Base-by-base conservation (phyloP, 306 rosid genomes). In the Senna tora region DNA sequence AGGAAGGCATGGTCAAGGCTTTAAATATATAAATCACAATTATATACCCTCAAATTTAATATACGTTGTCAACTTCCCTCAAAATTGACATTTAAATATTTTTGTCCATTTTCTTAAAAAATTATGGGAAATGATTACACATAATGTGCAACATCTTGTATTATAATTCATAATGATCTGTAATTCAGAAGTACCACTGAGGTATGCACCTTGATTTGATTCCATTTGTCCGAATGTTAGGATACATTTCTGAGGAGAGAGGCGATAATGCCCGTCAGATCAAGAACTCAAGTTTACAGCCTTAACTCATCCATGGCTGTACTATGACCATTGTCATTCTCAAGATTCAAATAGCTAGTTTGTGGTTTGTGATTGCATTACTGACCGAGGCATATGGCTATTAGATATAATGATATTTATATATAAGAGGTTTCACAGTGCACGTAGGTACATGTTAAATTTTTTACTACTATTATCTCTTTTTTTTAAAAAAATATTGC, bases 211-310 rank as follows among this genome's bases (percentile, higher is more conserved):
- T n/a, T 71, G 84, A 82, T 78, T 84, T 86, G 86, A 90, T 87
- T 90, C 93, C 73, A 81, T 63, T 36, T 90, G 91, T 87, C 85
- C 67, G 82, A 87, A 76, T 84, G 77, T 77, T 32, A 80, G 91
- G 89, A 75, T 69, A 75, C 91, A 84, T 16, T 70, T 80, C 39
- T 58, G 78, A 77, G 55, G 34, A 47, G 77, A 76, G 80, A 72
- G 82, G 67, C 58, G 58, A 77, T 61, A 54, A 56, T 75, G 77
- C 84, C 70, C 72, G 51, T 80, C 38, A 20, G 71, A 82, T 85
- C 50, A 80, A 76, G 81, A 77, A 47, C 59, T 73, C 36, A 34
- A 21, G 34, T 65, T 73, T 67, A 77, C 30, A 74, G 66, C 22
- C 32, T 54, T 65, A 80, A 69, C 72, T 58, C 53, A 70, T 70